Evolutionary conservation across 2,329 filamentous ascomycete species (phyloP), one percentile per base, ranked within the genome.

Genomic region (Penicillium expansum): DNA sequence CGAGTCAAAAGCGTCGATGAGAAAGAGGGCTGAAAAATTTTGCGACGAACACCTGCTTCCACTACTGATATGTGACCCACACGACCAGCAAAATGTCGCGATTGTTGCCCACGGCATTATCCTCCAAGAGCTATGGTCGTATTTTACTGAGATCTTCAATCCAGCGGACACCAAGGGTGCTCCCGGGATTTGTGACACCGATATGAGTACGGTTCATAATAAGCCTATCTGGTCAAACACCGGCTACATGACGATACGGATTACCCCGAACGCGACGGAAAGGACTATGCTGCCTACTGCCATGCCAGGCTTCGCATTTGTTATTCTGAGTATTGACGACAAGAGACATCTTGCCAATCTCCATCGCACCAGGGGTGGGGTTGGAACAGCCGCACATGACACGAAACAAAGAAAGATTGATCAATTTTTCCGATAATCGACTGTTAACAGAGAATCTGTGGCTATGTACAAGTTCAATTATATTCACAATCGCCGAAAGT

Each of bases 61-160:
- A 10, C 58, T 89, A 4, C 57, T 88, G 16, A 62, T 77, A 11
- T 62, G 72, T 11, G 62, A 70, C 0, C 62, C 2, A 48, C 57
- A 66, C 10, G 71, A 78, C 20, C 14, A 3, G 11, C 67, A 71
- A 7, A 75, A 79, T 2, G 76, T 93, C 10, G 86, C 86, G 2
- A 76, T 96, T 8, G 89, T 96, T 3, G 88, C 92, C 2, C 92
- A 97, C 67, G 92, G 92, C 16, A 87, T 96, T 59, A 85, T 96
- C 39, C 81, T 96, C 2, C 85, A 84, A 2, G 81, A 85, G 32
- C 73, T 96, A 0, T 87, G 89, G 81, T 80, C 82, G 54, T 79
- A 81, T 13, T 71, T 96, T 14, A 75, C 88, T 8, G 74, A 77
- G 13, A 79, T 83, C 3, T 82, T 90, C 57, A 73, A 77, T 2